phyloP scores from a whole-genome alignment of 257 asterid species.

The Solanum ossicruentum region DNA sequence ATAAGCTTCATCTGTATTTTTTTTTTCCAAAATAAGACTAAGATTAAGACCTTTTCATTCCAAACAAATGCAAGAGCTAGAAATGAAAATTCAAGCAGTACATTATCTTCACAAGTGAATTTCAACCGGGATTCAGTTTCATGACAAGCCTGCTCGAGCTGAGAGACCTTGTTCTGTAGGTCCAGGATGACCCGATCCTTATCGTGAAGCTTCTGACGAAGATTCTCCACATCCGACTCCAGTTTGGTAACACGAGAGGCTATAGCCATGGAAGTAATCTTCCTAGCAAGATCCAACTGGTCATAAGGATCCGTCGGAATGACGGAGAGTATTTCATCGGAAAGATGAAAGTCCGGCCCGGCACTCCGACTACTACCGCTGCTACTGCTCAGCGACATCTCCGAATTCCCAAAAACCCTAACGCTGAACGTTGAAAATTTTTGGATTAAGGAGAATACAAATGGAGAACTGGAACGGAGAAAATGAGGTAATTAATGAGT shows the following conservation, averaged over 20 bases:
- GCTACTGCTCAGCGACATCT: conserved; percentile 34
- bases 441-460: background rate
- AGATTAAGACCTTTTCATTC: background rate
- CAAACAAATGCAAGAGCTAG: background rate
- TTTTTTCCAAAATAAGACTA: background rate
- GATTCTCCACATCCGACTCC: conserved; percentile 59
- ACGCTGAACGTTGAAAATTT: background rate
- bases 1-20: conserved; percentile 53
- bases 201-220: conserved; percentile 49
- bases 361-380: conserved; percentile 21
- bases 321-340: conserved; percentile 66
- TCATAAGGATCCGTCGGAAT: conserved; percentile 95
- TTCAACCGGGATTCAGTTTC: conserved; percentile 64
- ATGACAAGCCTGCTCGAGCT: conserved; percentile 47
- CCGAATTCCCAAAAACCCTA: background rate
- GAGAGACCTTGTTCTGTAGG: conserved; percentile 55
- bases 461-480: background rate
- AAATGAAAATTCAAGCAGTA: background rate
- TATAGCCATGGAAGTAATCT: conserved; percentile 93
- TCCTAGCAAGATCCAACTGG: conserved; percentile 97
- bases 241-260: conserved; percentile 89
- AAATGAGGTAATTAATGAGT: background rate
- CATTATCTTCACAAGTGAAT: conserved; percentile 25
- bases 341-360: conserved; percentile 51
- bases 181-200: conserved; percentile 49